A percentile compares a stretch with the other conserved stretches of the same genome.
phyloP scores from a whole-genome alignment of 306 rosid species.

The Alnus rubra region DNA sequence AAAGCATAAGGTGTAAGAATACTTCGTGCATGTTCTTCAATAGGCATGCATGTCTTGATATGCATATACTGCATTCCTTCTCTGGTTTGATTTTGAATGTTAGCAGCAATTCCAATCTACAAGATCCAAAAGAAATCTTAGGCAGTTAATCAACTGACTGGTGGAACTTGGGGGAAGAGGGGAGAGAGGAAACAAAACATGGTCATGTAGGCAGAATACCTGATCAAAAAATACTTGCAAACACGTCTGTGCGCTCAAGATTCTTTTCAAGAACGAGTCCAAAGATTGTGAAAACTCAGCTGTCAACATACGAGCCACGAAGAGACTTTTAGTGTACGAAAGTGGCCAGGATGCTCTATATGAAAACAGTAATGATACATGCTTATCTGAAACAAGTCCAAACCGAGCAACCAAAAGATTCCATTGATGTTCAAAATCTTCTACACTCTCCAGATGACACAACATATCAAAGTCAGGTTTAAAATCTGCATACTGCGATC shows the following conservation, averaged over 20 bases:
- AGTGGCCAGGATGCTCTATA: conserved; percentile 50
- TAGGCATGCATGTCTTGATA: conserved; percentile 63
- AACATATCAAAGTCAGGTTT: conserved; percentile 58
- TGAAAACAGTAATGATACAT: conserved; percentile 47
- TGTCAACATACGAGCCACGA: conserved; percentile 57
- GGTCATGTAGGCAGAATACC: conserved; percentile 30
- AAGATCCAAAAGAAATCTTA: conserved; percentile 12
- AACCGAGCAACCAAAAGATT: conserved; percentile 49
- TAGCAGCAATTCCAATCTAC: conserved; percentile 43
- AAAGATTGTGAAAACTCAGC: conserved; percentile 50
- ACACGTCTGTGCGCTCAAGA: conserved; percentile 41
- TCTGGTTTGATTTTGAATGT: conserved; percentile 35
- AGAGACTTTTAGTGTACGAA: conserved; percentile 46
- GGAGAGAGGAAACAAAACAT: neutral
- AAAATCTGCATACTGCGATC: conserved; percentile 48
- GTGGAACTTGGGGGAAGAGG: neutral
- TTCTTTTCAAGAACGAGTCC: conserved; percentile 50
- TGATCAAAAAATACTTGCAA: conserved; percentile 60
- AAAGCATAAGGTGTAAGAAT: conserved; percentile 62
- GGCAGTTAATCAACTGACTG: neutral
- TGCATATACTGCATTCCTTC: conserved; percentile 42
- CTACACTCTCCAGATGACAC: conserved; percentile 56
- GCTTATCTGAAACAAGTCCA: conserved; percentile 63
- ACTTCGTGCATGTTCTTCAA: conserved; percentile 63
- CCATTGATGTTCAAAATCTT: conserved; percentile 69